Evolutionary conservation across 2,329 filamentous ascomycete species (phyloP), one percentile per base, ranked within the genome.

Genomic region (Rutstroemia sp.): DNA sequence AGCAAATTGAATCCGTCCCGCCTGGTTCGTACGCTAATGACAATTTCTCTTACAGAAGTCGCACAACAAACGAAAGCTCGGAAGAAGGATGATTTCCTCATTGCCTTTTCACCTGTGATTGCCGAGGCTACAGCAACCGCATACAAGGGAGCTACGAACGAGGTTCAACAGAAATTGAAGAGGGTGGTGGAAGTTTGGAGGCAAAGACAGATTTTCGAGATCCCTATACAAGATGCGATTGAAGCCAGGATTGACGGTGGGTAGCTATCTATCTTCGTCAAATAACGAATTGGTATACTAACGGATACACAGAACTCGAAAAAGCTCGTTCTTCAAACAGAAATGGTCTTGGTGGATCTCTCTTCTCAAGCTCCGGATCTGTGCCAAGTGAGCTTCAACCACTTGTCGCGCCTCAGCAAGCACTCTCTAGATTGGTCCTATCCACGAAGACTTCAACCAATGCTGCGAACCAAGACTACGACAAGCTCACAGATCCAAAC

Each of bases 171-270:
- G 58, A 96, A 96, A 71, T 77, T 99, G 39, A 82, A 87, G 59
- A 82, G 94, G 34, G 92, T 97, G 0, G 83, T 97, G 3, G 92
- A 97, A 67, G 94, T 99, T 18, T 99, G 94, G 94, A 86, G 87
- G 68, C 85, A 92, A 66, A 81, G 94, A 38, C 75, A 77, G 52
- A 94, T 99, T 47, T 99, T 99, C 66, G 90, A 95, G 60, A 71
- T 71, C 1, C 81, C 87, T 0, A 88, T 96, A 49, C 86, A 96
- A 69, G 82, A 85, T 56, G 87, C 87, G 1, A 84, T 96, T 52
- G 92, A 97, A 69, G 76, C 81, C 57, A 81, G 88, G 30, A 78
- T 97, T 53, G 85, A 90, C 62, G 90, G 90, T 92, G 76, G 61
- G 78, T 65, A 18, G 2, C 7, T 49, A 23, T 41, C 34, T 18